A percentile compares a stretch with the other conserved stretches of the same genome.
Evolutionary conservation across 2,329 filamentous ascomycete species (phyloP).

Genomic region (Colletotrichum magnum): DNA sequence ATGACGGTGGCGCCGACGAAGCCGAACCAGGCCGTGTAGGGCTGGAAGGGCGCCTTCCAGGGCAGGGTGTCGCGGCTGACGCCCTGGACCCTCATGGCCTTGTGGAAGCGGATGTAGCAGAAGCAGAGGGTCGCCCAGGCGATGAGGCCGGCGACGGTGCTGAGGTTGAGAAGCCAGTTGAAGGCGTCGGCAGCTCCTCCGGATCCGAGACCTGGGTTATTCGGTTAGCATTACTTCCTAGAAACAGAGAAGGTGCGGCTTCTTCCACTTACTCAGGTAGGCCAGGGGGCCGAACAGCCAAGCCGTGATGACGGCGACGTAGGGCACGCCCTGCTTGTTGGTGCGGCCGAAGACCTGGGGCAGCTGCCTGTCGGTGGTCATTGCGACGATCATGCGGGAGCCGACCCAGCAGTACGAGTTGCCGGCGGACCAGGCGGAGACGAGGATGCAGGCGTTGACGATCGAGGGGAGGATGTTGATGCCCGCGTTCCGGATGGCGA

Average conservation of each 20-base stretch:
- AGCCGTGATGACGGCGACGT: constrained; percentile 55
- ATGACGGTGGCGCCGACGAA: constrained; percentile 59
- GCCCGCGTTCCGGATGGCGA: constrained; percentile 58
- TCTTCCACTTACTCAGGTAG: constrained; percentile 54
- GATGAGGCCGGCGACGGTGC: constrained; percentile 59
- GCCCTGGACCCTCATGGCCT: constrained; percentile 57
- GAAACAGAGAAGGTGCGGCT: background rate
- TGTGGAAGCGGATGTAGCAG: constrained; percentile 58
- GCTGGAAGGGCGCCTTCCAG: constrained; percentile 60
- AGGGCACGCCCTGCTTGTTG: constrained; percentile 57
- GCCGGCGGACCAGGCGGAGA: constrained; percentile 61
- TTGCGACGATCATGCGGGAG: constrained; percentile 58
- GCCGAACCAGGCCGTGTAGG: constrained; percentile 59
- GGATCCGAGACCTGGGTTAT: constrained; percentile 52
- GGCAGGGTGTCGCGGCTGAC: constrained; percentile 53
- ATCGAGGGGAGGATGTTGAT: constrained; percentile 58
- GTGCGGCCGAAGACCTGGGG: constrained; percentile 56
- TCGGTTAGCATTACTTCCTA: constrained; percentile 56
- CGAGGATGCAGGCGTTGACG: constrained; percentile 64
- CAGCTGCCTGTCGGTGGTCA: constrained; percentile 41
- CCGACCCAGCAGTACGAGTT: constrained; percentile 59
- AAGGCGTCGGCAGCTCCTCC: constrained; percentile 63
- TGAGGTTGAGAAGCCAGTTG: constrained; percentile 62
- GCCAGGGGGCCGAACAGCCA: constrained; percentile 57
- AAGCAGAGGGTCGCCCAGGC: constrained; percentile 60